Percentiles rank a stretch among this genome's conserved stretches.
phyloP scores from a whole-genome alignment of 192 early-diverging fungal genomes.

The Podila horticola region DNA sequence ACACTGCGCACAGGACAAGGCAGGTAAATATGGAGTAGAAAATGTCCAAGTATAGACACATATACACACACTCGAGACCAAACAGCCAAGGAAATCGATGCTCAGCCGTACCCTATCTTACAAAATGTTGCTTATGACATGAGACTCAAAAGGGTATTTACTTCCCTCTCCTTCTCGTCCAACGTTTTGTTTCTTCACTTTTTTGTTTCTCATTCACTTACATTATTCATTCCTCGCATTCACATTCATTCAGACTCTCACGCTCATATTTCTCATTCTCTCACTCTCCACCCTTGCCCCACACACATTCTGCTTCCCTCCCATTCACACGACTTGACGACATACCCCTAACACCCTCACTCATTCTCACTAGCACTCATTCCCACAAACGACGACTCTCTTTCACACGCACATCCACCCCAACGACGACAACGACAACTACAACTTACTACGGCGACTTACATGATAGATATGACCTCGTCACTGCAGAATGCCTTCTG shows the following conservation, averaged over 20 bases:
- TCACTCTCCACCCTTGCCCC: background rate
- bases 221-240: background rate
- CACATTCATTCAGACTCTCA: background rate
- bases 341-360: background rate
- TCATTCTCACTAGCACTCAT: background rate
- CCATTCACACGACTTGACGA: background rate
- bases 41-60: no score
- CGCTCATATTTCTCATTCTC: background rate
- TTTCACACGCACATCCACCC: background rate
- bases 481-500: conserved; percentile 44
- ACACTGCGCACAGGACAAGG: no score
- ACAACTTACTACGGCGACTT: background rate
- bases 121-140: no score
- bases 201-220: background rate
- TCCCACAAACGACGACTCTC: background rate
- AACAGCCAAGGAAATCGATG: no score
- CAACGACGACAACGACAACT: background rate
- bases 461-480: conserved; percentile 33
- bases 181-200: background rate
- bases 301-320: background rate
- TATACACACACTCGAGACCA: no score
- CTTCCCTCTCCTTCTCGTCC: background rate
- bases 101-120: no score
- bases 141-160: no score
- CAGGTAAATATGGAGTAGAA: no score